phyloP scores from a whole-genome alignment of 768 basidiomycete genomes.

The Clitopilus passeckerianus region DNA sequence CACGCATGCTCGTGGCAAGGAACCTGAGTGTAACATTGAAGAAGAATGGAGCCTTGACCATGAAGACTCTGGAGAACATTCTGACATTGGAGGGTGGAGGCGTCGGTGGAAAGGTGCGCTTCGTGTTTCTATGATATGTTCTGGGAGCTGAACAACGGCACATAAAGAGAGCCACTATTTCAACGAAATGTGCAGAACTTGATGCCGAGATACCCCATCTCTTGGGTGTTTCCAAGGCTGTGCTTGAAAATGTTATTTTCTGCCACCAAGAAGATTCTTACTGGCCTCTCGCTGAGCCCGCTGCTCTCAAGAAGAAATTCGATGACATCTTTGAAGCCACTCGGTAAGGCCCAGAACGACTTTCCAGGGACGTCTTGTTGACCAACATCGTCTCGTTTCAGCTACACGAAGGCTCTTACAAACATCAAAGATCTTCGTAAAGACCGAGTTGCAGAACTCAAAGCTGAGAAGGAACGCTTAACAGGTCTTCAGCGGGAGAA shows the following conservation, averaged over 20 bases:
- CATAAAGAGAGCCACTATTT: slow-evolving; percentile 76
- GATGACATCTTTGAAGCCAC: slow-evolving; percentile 99
- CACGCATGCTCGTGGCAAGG: slow-evolving; percentile 84
- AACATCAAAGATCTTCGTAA: slow-evolving; percentile 88
- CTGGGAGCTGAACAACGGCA: not conserved
- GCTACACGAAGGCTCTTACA: slow-evolving; percentile 96
- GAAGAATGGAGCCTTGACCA: slow-evolving; percentile 82
- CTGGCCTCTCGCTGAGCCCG: slow-evolving; percentile 93
- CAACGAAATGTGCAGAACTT: slow-evolving; percentile 97
- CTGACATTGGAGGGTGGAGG: slow-evolving; percentile 68
- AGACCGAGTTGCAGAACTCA: slow-evolving; percentile 85
- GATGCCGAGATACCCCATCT: slow-evolving; percentile 90
- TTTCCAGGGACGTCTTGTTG: not conserved
- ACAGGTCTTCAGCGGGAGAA: slow-evolving; percentile 78
- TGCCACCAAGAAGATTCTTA: slow-evolving; percentile 99
- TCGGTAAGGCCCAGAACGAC: slow-evolving; percentile 41
- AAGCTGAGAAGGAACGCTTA: slow-evolving; percentile 87
- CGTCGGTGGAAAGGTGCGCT: slow-evolving; percentile 63
- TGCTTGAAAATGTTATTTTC: slow-evolving; percentile 98
- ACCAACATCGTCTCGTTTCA: slow-evolving; percentile 21
- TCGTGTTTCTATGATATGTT: not conserved
- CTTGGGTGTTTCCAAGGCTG: slow-evolving; percentile 95
- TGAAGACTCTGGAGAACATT: slow-evolving; percentile 97
- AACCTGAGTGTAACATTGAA: slow-evolving; percentile 91
- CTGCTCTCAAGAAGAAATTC: slow-evolving; percentile 95